Evolutionary conservation across 2,329 filamentous ascomycete species (phyloP).

Genomic region (Proliferodiscus dingleyae): DNA sequence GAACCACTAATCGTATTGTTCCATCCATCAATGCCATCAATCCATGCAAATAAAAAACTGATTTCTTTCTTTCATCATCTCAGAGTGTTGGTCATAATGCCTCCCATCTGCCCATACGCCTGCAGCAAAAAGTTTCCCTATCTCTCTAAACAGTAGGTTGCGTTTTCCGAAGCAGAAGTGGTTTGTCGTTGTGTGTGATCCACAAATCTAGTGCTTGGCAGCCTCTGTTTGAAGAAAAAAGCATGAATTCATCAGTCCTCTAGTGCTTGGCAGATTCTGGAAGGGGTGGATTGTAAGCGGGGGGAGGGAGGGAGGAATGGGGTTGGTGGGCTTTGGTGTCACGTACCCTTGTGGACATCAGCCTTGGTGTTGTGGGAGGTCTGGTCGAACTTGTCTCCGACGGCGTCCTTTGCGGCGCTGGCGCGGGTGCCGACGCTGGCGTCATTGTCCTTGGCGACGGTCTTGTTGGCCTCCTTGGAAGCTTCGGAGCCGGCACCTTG

Average conservation of each 20-base stretch:
- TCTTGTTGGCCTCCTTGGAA: slow-evolving; percentile 56
- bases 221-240: no score
- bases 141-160: no score
- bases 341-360: slow-evolving; percentile 43
- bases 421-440: slow-evolving; percentile 40
- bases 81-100: no score
- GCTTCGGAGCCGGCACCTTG: slow-evolving; percentile 44
- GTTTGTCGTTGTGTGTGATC: no score
- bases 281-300: not conserved
- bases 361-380: slow-evolving; percentile 43
- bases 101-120: no score
- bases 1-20: no score
- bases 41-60: no score
- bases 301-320: not conserved
- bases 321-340: not conserved
- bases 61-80: no score
- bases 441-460: slow-evolving; percentile 47
- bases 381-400: slow-evolving; percentile 49
- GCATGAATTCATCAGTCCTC: slow-evolving; percentile 12
- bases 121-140: no score
- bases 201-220: slow-evolving; percentile 33
- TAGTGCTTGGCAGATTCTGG: slow-evolving; percentile 32
- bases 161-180: no score
- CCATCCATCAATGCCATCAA: no score
- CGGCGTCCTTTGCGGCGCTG: slow-evolving; percentile 46